A percentile compares a stretch with the other conserved stretches of the same genome.
These are phyloP conservation scores for Colletotrichum somersetense DNA, from an alignment of 2,329 filamentous ascomycete genomes.

Conservation along the genomic window DNA sequence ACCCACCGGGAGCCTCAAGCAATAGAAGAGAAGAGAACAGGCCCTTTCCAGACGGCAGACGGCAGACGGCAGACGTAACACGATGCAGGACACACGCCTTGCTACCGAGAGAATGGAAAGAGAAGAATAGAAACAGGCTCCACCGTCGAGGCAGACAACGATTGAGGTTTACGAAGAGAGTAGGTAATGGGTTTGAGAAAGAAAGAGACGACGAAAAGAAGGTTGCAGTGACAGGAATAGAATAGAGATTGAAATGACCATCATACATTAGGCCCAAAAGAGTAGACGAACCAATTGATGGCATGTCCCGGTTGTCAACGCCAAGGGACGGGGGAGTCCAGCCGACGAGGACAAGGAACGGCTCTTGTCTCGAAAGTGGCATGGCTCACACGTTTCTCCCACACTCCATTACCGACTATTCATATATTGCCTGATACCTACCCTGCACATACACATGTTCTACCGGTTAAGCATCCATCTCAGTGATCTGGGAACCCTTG, in stretches of 20 bases:
- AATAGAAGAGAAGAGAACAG: constrained; percentile 25
- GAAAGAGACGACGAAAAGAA: constrained; percentile 25
- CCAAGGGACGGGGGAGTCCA: constrained; percentile 17
- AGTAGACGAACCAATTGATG: constrained; percentile 31
- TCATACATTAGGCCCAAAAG: not conserved
- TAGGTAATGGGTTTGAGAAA: not conserved
- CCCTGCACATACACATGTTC: not conserved
- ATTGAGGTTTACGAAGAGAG: constrained; percentile 29
- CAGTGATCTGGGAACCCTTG: constrained; percentile 8
- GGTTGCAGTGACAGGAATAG: constrained; percentile 29
- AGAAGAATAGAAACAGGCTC: constrained; percentile 31
- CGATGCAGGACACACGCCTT: constrained; percentile 26
- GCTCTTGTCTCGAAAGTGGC: constrained; percentile 34
- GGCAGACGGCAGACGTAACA: constrained; percentile 28
- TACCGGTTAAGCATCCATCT: not conserved
- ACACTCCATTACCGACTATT: not conserved
- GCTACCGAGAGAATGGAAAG: constrained; percentile 8
- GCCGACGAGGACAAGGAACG: constrained; percentile 25
- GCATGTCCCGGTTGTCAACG: constrained; percentile 33
- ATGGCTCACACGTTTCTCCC: constrained; percentile 37
- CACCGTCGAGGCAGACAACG: constrained; percentile 36
- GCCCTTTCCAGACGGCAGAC: constrained; percentile 20
- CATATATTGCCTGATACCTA: not conserved
- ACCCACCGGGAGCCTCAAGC: constrained; percentile 10
- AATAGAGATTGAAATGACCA: constrained; percentile 24